Base-by-base conservation (phyloP, 2,329 filamentous ascomycete species). In the Rhynchosporium graminicola region DNA sequence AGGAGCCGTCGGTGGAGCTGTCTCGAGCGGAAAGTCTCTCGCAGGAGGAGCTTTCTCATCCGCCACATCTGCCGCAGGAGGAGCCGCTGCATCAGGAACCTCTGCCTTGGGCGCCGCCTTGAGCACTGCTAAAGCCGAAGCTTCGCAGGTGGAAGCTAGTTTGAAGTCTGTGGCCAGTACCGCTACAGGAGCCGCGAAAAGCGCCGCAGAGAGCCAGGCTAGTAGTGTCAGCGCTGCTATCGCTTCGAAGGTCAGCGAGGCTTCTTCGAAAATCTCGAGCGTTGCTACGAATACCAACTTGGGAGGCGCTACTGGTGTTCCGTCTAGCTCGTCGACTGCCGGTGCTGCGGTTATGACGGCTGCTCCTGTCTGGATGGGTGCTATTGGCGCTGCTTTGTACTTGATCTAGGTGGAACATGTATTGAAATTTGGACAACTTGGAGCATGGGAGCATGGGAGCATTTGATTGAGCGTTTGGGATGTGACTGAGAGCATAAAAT, bases 301-400 rank as follows among this genome's bases (percentile, higher is more conserved):
- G 12, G 42, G 42, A 6, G 15, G 13, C 15, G 59, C 59, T 26
- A 54, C 61, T 5, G 29, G 28, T 0, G 47, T 40, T 10, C 13
- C 55, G 10, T 48, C 63, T 1, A 55, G 45, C 20, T 46, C 60
- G 26, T 42, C 20, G 26, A 59, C 45, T 42, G 46, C 47, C 3
- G 64, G 62, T 36, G 57, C 43, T 10, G 60, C 63, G 3, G 60
- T 63, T 43, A 61, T 60, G 43, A 66, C 65, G 47, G 50, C 60
- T 20, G 63, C 65, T 54, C 65, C 65, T 10, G 33, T 67, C 0
- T 63, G 47, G 52, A 63, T 57, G 31, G 65, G 60, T 33, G 62
- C 62, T 42, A 60, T 65, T 40, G 65, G 65, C 45, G 65, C 63
- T 38, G 65, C 65, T 29, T 54, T 63, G 40, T 65, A 63, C 29